These are phyloP conservation scores for Teunomyces tritomae DNA, from an alignment of 805 yeast species.

Conservation along the genomic window DNA sequence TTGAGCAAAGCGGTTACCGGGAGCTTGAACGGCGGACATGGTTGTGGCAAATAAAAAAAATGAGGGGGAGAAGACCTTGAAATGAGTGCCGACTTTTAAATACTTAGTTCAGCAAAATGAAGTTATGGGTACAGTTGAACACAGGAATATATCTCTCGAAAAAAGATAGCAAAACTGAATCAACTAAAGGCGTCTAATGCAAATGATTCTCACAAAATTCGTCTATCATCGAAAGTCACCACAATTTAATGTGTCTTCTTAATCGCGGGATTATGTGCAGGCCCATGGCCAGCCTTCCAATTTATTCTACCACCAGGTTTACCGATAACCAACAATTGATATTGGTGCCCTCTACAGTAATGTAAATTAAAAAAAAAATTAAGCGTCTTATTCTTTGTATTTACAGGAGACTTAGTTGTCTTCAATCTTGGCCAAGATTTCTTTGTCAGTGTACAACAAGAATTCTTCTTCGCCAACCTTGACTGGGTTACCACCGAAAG, in stretches of 20 bases:
- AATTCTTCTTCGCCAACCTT: slow-evolving; percentile 83
- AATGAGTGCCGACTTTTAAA: no score
- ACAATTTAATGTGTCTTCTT: background rate
- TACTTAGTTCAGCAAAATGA: background rate
- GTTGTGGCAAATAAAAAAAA: slow-evolving; percentile 1
- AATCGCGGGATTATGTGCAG: background rate
- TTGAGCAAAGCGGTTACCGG: slow-evolving; percentile 38
- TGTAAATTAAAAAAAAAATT: background rate
- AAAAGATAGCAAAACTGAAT: background rate
- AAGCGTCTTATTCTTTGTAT: background rate
- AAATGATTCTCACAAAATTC: background rate
- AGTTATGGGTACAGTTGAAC: background rate
- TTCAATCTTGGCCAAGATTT: slow-evolving; percentile 89
- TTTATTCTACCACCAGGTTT: no score
- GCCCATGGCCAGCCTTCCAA: background rate
- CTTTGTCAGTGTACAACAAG: slow-evolving; percentile 87
- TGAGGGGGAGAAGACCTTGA: background rate
- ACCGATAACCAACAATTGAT: background rate
- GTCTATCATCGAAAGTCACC: background rate
- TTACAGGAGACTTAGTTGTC: slow-evolving; percentile 3
- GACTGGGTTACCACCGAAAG: slow-evolving; percentile 88
- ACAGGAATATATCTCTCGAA: background rate
- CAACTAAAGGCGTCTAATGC: background rate
- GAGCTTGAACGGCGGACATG: slow-evolving; percentile 4
- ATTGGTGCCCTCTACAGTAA: background rate